These are phyloP conservation scores for Saposhnikovia divaricata DNA, from an alignment of 129 eudicot genomes.

Conservation along the genomic window DNA sequence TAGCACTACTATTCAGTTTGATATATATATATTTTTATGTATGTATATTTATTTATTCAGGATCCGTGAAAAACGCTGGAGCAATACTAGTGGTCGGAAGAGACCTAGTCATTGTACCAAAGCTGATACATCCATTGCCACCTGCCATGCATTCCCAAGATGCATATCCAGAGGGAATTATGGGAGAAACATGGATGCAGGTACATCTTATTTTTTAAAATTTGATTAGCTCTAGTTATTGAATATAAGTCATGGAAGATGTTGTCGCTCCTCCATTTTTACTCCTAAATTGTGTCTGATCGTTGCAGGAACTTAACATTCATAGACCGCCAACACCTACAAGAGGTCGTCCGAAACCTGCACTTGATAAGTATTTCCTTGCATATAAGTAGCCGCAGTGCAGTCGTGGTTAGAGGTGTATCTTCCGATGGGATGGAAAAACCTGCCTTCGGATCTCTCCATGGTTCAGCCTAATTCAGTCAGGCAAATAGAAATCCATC, in stretches of 20 bases:
- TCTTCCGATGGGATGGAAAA: not conserved
- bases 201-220: slow-evolving; percentile 17
- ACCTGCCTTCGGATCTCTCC: not conserved
- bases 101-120: slow-evolving; percentile 82
- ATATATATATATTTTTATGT: slow-evolving; percentile 4
- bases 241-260: not conserved
- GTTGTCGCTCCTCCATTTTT: not conserved
- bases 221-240: not conserved
- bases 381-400: slow-evolving; percentile 44
- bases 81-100: slow-evolving; percentile 90
- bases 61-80: slow-evolving; percentile 92
- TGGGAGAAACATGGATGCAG: slow-evolving; percentile 90
- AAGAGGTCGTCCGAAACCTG: slow-evolving; percentile 81
- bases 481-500: not conserved
- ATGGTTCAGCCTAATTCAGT: not conserved
- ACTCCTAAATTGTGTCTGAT: not conserved
- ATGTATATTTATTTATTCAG: slow-evolving; percentile 24
- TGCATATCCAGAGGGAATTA: slow-evolving; percentile 66
- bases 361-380: slow-evolving; percentile 59
- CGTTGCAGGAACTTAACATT: slow-evolving; percentile 75
- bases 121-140: slow-evolving; percentile 87
- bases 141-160: slow-evolving; percentile 80
- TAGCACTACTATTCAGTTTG: slow-evolving; percentile 13
- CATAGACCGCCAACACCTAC: slow-evolving; percentile 97
- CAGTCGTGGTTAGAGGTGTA: not conserved